Evolutionary conservation across 805 yeast genomes (phyloP).

Genomic region (Isabelozyma heimii): DNA sequence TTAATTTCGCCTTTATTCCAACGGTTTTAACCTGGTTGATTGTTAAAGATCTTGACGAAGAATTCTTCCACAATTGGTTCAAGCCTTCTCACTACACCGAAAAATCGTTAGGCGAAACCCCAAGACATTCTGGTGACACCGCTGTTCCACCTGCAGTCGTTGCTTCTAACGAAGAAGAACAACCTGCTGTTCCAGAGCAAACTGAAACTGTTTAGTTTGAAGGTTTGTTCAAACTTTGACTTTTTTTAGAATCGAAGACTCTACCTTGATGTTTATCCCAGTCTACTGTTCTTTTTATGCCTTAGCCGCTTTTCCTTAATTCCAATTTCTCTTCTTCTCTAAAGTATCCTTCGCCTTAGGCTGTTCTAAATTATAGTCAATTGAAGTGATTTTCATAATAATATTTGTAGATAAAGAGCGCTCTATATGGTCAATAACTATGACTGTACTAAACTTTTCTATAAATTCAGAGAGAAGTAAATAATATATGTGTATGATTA

Average conservation of each 20-base stretch:
- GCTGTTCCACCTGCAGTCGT: constrained; percentile 24
- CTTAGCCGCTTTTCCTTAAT: neutral
- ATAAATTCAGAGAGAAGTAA: neutral
- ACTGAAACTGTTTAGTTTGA: neutral
- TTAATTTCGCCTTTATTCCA: constrained; percentile 44
- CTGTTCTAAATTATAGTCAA: neutral
- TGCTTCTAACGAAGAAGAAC: constrained; percentile 2
- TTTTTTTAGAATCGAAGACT: too few species aligned
- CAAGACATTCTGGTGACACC: constrained; percentile 47
- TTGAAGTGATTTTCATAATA: neutral
- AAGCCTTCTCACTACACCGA: constrained; percentile 7
- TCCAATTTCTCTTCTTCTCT: neutral
- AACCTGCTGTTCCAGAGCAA: neutral
- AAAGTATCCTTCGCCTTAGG: neutral
- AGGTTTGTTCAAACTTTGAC: too few species aligned
- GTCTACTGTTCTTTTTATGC: neutral
- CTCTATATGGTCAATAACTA: neutral
- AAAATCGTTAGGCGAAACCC: constrained; percentile 22
- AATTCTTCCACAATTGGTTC: constrained; percentile 17
- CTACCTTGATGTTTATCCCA: neutral
- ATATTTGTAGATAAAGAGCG: neutral
- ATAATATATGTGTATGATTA: constrained; percentile 6
- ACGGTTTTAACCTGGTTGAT: constrained; percentile 29
- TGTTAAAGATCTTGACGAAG: constrained; percentile 22
- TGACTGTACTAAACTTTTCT: neutral